phyloP scores from a whole-genome alignment of 805 yeast genomes.

The Saturnispora bothae region DNA sequence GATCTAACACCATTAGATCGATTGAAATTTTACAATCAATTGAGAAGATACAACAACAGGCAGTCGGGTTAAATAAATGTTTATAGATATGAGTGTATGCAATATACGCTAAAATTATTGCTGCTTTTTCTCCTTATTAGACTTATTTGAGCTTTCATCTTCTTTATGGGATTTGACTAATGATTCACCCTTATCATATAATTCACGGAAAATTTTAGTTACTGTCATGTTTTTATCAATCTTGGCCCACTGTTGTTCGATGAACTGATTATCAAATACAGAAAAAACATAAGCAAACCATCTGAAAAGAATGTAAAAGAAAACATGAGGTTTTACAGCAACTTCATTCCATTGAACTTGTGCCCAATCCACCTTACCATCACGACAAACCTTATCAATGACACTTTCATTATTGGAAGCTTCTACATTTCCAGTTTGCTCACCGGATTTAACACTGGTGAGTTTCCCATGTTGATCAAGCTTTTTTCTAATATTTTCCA shows the following conservation, averaged over 20 bases:
- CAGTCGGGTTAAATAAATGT: not conserved
- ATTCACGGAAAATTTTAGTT: conserved; percentile 16
- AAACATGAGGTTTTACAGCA: conserved; percentile 15
- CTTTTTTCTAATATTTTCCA: conserved; percentile 7
- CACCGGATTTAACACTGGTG: not conserved
- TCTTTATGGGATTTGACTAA: conserved; percentile 3
- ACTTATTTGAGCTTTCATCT: not conserved
- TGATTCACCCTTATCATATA: conserved; percentile 14
- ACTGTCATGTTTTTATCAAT: conserved; percentile 23
- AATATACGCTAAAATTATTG: too few species aligned
- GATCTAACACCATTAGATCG: not conserved
- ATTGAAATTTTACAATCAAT: conserved; percentile 4
- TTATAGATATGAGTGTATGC: not conserved
- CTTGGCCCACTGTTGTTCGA: conserved; percentile 21
- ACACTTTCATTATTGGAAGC: not conserved
- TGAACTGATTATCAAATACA: conserved; percentile 15
- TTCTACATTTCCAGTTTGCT: not conserved
- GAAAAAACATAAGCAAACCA: conserved; percentile 13
- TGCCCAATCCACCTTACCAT: conserved; percentile 9
- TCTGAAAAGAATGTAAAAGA: conserved; percentile 16
- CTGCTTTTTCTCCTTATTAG: too few species aligned
- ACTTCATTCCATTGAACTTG: conserved; percentile 9
- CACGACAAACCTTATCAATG: conserved; percentile 8
- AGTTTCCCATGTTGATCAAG: not conserved
- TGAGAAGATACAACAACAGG: not conserved